A percentile compares a stretch with the other conserved stretches of the same genome.
phyloP scores from a whole-genome alignment of 768 basidiomycete species.

The Lentinula raphanica region DNA sequence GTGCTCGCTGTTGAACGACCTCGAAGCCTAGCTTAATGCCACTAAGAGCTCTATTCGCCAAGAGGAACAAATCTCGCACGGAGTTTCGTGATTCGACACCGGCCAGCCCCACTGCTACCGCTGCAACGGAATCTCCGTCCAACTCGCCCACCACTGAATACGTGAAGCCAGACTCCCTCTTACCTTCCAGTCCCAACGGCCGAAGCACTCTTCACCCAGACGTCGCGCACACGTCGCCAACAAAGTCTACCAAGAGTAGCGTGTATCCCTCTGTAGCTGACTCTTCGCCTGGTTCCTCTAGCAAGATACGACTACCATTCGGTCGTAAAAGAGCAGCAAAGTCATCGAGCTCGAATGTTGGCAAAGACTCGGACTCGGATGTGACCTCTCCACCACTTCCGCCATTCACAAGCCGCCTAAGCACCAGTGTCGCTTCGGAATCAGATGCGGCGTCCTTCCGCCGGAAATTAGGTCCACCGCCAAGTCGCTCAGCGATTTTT shows the following conservation, averaged over 20 bases:
- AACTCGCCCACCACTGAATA: slow-evolving; percentile 22
- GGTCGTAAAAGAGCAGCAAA: slow-evolving; percentile 27
- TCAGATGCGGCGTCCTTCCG: slow-evolving; percentile 32
- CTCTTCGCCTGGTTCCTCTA: slow-evolving; percentile 27
- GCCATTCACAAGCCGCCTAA: slow-evolving; percentile 26
- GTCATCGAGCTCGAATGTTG: slow-evolving; percentile 3
- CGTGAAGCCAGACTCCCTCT: slow-evolving; percentile 20
- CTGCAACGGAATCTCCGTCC: slow-evolving; percentile 2
- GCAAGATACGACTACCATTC: slow-evolving; percentile 42
- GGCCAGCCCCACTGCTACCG: not conserved
- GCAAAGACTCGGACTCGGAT: slow-evolving; percentile 10
- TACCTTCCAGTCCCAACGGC: slow-evolving; percentile 16
- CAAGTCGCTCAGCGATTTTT: slow-evolving; percentile 61
- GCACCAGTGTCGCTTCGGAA: slow-evolving; percentile 39
- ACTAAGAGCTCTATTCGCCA: slow-evolving; percentile 9
- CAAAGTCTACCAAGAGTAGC: slow-evolving; percentile 1
- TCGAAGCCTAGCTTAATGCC: slow-evolving; percentile 5
- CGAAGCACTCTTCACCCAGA: slow-evolving; percentile 7
- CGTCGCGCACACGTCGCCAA: not conserved
- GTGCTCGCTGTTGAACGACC: not conserved
- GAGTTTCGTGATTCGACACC: not conserved
- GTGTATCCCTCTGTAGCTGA: slow-evolving; percentile 20
- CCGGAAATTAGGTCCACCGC: slow-evolving; percentile 42
- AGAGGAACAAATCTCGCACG: slow-evolving; percentile 9
- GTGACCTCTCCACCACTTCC: slow-evolving; percentile 13